Base-by-base conservation (phyloP, 805 yeast genomes). In the Candida namnaoensis region DNA sequence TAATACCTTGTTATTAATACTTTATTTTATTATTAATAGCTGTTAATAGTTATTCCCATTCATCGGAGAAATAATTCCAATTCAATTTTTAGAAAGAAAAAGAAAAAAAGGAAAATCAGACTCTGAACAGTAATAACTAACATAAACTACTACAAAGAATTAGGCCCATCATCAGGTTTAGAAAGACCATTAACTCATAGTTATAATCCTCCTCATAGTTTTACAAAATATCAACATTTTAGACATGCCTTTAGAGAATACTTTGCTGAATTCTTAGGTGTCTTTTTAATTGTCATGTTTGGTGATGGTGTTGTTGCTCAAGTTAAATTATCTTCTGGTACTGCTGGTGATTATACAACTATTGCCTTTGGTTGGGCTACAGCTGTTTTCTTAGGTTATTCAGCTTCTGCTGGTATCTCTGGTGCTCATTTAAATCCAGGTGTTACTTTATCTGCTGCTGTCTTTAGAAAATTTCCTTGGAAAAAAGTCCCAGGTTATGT, bases 371-470 rank as follows among this genome's bases (percentile, higher is more conserved):
- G 69, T n/a, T 74, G 79, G 79, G 80, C 76, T 37, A 60, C 72
- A 33, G 80, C 75, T 1, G 76, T 71, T 34, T 69, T 71, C 50
- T 53, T 73, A 52, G 80, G 79, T 38, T 72, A 71, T 49, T 61
- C 65, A 41, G 60, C 65, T 7, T 65, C 76, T 35, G 78, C 78
- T 44, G 80, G 80, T 48, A 61, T 74, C 41, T 72, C 78, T 34
- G 80, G 78, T 51, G 80, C 74, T n/a, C 80, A 74, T 54, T 52
- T 74, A 44, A 74, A 75, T 54, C 78, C 80, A 4, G 73, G 76
- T 43, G 67, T 74, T 32, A 73, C 80, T 1, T 39, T 75, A 8
- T 54, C 68, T 9, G 62, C 69, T 50, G 73, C 72, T 45, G 51
- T 70, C 11, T 75, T 60, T 50, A 66, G 80, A 56, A 72, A 71